A percentile compares a stretch with the other conserved stretches of the same genome.
These are phyloP conservation scores for Fusarium circinatum DNA, from an alignment of 2,329 filamentous ascomycete genomes.

Conservation along the genomic window DNA sequence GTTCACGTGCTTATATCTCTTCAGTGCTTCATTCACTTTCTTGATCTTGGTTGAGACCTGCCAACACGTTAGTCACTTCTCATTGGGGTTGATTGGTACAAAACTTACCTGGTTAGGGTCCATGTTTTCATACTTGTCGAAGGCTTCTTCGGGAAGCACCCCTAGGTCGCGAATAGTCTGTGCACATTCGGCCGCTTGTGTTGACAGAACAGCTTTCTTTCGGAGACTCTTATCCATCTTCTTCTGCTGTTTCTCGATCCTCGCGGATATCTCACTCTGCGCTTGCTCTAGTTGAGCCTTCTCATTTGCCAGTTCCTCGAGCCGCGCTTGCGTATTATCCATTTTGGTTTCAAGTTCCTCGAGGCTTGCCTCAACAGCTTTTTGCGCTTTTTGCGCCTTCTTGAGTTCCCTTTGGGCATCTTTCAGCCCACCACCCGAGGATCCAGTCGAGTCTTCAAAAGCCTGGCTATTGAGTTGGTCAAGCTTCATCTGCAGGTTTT, in stretches of 20 bases:
- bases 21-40: slow-evolving; percentile 90
- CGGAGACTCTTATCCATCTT: slow-evolving; percentile 91
- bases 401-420: slow-evolving; percentile 85
- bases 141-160: slow-evolving; percentile 91
- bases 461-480: slow-evolving; percentile 85
- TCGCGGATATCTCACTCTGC: slow-evolving; percentile 78
- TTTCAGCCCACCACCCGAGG: slow-evolving; percentile 73
- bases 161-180: slow-evolving; percentile 93
- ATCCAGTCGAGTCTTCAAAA: slow-evolving; percentile 72
- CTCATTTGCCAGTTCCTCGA: slow-evolving; percentile 65
- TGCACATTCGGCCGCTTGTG: slow-evolving; percentile 81
- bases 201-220: slow-evolving; percentile 82
- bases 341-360: slow-evolving; percentile 79
- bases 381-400: slow-evolving; percentile 76
- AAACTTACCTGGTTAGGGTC: slow-evolving; percentile 76
- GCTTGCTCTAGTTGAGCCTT: slow-evolving; percentile 74
- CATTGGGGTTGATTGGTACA: background rate
- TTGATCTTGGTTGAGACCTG: slow-evolving; percentile 77
- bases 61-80: slow-evolving; percentile 13
- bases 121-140: slow-evolving; percentile 88
- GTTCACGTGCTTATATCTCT: slow-evolving; percentile 98
- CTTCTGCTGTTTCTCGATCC: slow-evolving; percentile 88
- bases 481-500: slow-evolving; percentile 86
- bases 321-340: slow-evolving; percentile 60
- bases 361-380: slow-evolving; percentile 74